Base-by-base conservation (phyloP, 83 land plant genomes). In the Isoetes engelmannii region DNA sequence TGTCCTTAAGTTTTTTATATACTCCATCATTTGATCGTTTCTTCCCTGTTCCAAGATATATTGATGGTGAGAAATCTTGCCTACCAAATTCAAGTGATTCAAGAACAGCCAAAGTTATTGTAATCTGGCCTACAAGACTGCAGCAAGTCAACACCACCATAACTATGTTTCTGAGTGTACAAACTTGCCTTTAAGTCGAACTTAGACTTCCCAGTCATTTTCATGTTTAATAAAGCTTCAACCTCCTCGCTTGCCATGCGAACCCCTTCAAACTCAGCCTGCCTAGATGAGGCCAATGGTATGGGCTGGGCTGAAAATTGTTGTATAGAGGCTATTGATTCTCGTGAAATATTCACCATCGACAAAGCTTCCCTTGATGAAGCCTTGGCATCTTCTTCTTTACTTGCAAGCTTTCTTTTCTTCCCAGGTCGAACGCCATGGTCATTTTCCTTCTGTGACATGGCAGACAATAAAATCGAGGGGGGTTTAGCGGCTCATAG, bases 11-110 rank as follows among this genome's bases (percentile, higher is more conserved):
- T 78, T 86, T 61, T 79, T 94, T 41, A 94, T 90, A 43, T 84
- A 84, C n/a, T 86, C 96, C 56, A 57, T 72, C 99, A 86, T 84
- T 55, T 79, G 83, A 47, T 94, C 99, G 64, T 84, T 78, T 76
- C 79, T 94, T 21, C 91, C 99, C 99, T 91, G 78, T 4, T 61
- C 57, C 37, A 28, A 28, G 37, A 28, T 28, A 28, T 28, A 28
- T 28, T 28, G 37, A 28, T 28, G 37, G 37, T 28, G 37, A 28
- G 37, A 28, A 28, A 28, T 28, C 37, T 28, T 28, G 37, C 2
- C 37, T 28, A 28, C 37, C 37, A 28, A 28, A 28, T 28, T 28
- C 37, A 28, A 28, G 37, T 28, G 37, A 28, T 28, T 28, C 37
- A 28, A 28, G 37, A 28, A 28, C 37, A 28, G 37, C 37, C 37